Base-by-base conservation (phyloP, 768 basidiomycete species). In the Favolaschia claudopus region DNA sequence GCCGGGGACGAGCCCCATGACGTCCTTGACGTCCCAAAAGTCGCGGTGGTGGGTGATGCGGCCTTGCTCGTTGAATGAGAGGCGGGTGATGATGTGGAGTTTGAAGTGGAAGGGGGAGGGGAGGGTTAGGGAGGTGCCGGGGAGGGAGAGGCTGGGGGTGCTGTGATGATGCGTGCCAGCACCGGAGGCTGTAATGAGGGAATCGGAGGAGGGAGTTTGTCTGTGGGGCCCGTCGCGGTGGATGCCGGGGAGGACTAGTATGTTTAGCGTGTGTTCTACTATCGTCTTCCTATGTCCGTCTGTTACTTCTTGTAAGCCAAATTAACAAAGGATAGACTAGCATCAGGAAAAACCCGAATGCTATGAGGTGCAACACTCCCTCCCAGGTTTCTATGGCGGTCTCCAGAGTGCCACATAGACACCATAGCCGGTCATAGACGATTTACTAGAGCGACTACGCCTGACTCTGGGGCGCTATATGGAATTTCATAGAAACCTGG, bases 61-160 rank as follows among this genome's bases (percentile, higher is more conserved):
- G n/a, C 89, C 90, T 67, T 88, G 87, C 65, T 93, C 92, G 72
- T 93, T 93, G 73, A 94, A 92, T 29, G 84, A 82, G 32, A 93
- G 81, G 27, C 87, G 83, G 5, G 91, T 89, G 55, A 89, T 80
- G 45, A 93, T 83, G 43, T 82, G 89, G 6, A 94, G 81, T 67
- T 84, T 81, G 65, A 92, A 78, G 69, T 92, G 89, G n/a, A 93
- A 73, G 1, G 91, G 89, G 15, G 88, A 89, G 1, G 88, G 85
- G 17, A 88, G 65, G 32, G 81, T 78, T 31, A 86, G 67, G 4
- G 81, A 81, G 24, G 85, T 85, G n/a, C 83, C 83, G n/a, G 83
- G 83, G 49, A 89, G 69, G 15, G 80, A 78, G 7, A 91, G 72
- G 14, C 79, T 82, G 13, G 85, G 87, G 28, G 79, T 68, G 76